Percentiles rank a stretch among this genome's conserved stretches.
Evolutionary conservation across 1,284 basidiomycete genomes (phyloP).

Genomic region (Vanrija sp.): DNA sequence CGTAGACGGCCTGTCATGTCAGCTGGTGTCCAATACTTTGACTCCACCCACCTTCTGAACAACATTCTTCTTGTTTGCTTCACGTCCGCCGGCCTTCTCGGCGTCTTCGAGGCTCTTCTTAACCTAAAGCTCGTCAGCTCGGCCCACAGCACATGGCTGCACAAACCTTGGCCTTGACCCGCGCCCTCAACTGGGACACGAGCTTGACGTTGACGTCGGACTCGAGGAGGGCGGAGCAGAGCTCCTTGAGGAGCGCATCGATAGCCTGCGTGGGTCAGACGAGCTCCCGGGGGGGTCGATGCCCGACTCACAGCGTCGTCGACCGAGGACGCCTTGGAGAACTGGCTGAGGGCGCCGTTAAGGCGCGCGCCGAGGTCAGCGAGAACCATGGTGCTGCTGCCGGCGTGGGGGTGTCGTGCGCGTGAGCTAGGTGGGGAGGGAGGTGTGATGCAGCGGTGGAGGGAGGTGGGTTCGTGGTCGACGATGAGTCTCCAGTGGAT

Average conservation of each 20-base stretch:
- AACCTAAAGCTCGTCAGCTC: slow-evolving; percentile 25
- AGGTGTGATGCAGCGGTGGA: background rate
- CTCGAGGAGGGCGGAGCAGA: slow-evolving; percentile 88
- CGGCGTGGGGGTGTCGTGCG: too few relatives aligned
- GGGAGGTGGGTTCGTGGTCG: background rate
- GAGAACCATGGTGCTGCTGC: slow-evolving; percentile 70
- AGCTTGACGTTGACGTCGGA: slow-evolving; percentile 98
- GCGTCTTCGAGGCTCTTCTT: slow-evolving; percentile 56
- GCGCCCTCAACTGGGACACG: slow-evolving; percentile 77
- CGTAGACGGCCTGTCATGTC: slow-evolving; percentile 75
- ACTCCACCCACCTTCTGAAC: slow-evolving; percentile 76
- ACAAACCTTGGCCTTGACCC: slow-evolving; percentile 80
- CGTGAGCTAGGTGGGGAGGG: background rate
- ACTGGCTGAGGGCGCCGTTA: slow-evolving; percentile 86
- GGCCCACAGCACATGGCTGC: rapidly evolving
- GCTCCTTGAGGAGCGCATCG: slow-evolving; percentile 89
- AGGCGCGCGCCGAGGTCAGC: slow-evolving; percentile 92
- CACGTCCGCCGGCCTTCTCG: slow-evolving; percentile 71
- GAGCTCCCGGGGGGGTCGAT: background rate
- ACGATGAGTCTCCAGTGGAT: background rate
- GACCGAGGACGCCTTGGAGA: slow-evolving; percentile 76
- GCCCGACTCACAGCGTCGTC: slow-evolving; percentile 69
- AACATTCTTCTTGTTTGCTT: slow-evolving; percentile 74
- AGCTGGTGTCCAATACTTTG: background rate
- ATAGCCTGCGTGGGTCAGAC: slow-evolving; percentile 61